phyloP scores from a whole-genome alignment of 2,329 filamentous ascomycete genomes.

The Phyllosticta paracitricarpa region DNA sequence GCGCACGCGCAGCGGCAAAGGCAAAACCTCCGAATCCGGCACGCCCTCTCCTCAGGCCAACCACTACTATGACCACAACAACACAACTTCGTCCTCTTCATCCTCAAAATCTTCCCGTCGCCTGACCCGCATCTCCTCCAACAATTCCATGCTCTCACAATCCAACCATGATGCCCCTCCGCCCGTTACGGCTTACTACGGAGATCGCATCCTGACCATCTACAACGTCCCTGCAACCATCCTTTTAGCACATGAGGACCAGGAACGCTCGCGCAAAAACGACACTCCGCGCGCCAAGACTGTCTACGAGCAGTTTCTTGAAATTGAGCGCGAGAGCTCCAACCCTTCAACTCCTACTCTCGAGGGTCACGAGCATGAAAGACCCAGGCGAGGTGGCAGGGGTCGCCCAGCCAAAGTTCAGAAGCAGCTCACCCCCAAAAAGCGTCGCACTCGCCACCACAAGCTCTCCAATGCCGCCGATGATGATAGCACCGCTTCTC shows the following conservation, averaged over 20 bases:
- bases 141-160: constrained; percentile 22
- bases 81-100: not conserved
- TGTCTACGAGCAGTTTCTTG: constrained; percentile 8
- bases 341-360: not conserved
- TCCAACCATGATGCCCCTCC: constrained; percentile 16
- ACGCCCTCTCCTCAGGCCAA: constrained; percentile 7
- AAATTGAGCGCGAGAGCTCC: constrained; percentile 9
- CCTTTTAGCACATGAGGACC: constrained; percentile 4
- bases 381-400: constrained; percentile 9
- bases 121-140: constrained; percentile 25
- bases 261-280: not conserved
- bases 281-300: constrained; percentile 2
- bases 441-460: constrained; percentile 23
- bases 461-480: constrained; percentile 24
- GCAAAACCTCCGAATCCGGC: constrained; percentile 8
- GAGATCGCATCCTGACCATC: constrained; percentile 23
- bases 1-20: constrained; percentile 11
- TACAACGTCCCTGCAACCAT: constrained; percentile 18
- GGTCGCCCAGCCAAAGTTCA: constrained; percentile 9
- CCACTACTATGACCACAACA: constrained; percentile 3
- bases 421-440: constrained; percentile 19
- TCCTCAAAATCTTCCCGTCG: constrained; percentile 15
- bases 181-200: constrained; percentile 22
- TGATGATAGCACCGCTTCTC: constrained; percentile 25
- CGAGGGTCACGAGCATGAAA: constrained; percentile 6